A percentile compares a stretch with the other conserved stretches of the same genome.
Evolutionary conservation across 2,329 filamentous ascomycete species (phyloP).

Genomic region (Blumeriella jaapii): DNA sequence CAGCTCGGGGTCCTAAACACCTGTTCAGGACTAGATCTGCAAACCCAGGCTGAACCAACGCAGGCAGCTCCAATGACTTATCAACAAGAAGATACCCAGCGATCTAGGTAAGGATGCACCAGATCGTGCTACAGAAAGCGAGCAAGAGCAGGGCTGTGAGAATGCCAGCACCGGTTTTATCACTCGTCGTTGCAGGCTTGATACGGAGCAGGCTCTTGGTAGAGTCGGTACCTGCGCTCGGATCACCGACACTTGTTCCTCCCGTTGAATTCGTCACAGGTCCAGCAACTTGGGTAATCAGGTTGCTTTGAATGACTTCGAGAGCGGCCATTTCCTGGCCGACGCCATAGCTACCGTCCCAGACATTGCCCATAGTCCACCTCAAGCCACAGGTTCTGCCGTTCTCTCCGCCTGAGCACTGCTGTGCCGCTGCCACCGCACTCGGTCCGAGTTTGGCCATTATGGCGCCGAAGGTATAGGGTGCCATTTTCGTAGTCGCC

Average conservation of each 20-base stretch:
- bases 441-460: constrained; percentile 41
- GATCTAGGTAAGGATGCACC: constrained; percentile 36
- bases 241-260: constrained; percentile 40
- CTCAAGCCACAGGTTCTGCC: constrained; percentile 54
- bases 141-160: constrained; percentile 44
- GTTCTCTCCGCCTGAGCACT: constrained; percentile 47
- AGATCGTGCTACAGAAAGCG: constrained; percentile 41
- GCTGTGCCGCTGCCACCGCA: constrained; percentile 47
- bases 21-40: too few species aligned
- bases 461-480: constrained; percentile 39
- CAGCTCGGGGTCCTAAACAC: too few species aligned
- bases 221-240: constrained; percentile 16
- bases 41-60: too few species aligned
- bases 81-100: not conserved
- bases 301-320: constrained; percentile 41
- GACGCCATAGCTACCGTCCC: constrained; percentile 39
- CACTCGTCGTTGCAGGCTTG: constrained; percentile 34
- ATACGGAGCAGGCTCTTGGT: not conserved
- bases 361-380: constrained; percentile 36
- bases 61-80: constrained; percentile 4
- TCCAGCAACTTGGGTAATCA: constrained; percentile 35
- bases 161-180: constrained; percentile 58
- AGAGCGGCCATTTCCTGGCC: constrained; percentile 47
- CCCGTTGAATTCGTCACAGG: constrained; percentile 41
- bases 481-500: constrained; percentile 43